A percentile compares a stretch with the other conserved stretches of the same genome.
These are phyloP conservation scores for Pulveroboletus sp. DNA, from an alignment of 768 basidiomycete species.

Conservation along the genomic window DNA sequence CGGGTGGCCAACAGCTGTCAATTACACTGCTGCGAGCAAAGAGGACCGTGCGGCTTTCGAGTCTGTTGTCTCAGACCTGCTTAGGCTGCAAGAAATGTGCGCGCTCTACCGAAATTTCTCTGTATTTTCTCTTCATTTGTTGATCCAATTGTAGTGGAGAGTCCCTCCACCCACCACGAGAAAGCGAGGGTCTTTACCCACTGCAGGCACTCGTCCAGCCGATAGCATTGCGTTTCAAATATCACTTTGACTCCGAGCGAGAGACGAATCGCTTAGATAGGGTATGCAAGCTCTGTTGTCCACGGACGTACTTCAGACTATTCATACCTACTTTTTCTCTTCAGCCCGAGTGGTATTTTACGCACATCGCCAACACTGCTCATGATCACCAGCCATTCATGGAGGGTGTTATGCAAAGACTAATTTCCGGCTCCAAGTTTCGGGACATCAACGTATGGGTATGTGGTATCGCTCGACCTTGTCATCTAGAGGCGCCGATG, in stretches of 20 bases:
- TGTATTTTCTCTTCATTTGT: conserved; percentile 2
- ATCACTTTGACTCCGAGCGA: conserved; percentile 85
- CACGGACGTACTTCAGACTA: neutral
- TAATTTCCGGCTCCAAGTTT: conserved; percentile 63
- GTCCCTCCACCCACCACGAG: conserved; percentile 34
- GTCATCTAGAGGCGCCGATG: neutral
- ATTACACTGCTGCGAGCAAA: conserved; percentile 49
- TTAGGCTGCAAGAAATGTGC: conserved; percentile 75
- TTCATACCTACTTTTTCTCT: neutral
- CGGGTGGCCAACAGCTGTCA: conserved; percentile 79
- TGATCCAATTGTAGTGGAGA: conserved; percentile 42
- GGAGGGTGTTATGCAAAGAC: conserved; percentile 63
- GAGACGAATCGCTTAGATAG: conserved; percentile 92
- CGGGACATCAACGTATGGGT: conserved; percentile 73
- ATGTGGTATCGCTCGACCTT: conserved; percentile 17
- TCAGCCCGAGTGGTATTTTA: conserved; percentile 97
- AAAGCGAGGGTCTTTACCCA: conserved; percentile 64
- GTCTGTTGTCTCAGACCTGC: conserved; percentile 66
- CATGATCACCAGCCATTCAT: conserved; percentile 85
- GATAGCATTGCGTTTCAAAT: conserved; percentile 83
- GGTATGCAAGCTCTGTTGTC: conserved; percentile 37
- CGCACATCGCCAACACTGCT: conserved; percentile 80
- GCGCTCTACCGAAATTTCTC: conserved; percentile 27
- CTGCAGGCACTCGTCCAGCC: conserved; percentile 81
- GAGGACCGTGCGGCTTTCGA: conserved; percentile 67